Evolutionary conservation across 2,329 filamentous ascomycete genomes (phyloP), one percentile per base, ranked within the genome.

Genomic region (Cordyceps cateniannulata): DNA sequence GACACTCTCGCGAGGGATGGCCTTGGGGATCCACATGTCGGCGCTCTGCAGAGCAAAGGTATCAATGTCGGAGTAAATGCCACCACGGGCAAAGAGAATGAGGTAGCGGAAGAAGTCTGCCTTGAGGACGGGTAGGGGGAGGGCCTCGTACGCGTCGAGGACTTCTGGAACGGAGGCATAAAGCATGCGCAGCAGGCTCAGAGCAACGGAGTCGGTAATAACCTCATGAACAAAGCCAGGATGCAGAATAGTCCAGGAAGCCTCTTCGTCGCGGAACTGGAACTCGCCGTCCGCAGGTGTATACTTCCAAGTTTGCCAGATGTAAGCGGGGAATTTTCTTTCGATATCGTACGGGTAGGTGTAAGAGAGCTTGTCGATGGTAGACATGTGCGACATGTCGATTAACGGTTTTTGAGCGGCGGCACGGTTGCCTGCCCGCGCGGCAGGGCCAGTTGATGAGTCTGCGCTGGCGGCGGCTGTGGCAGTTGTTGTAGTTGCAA

Each of bases 231-330:
- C 86, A 71, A 99, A 99, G 24, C 87, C 87, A 0, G 93, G 93
- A 73, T 99, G 92, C 68, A 88, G 78, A 66, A 90, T 82, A 9
- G 90, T 88, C 95, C 95, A 99, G 63, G 89, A 92, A 16, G 91
- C 90, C 76, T 98, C 95, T 62, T 91, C 83, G 51, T 89, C 85
- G 63, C 93, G 87, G 71, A 96, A 93, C 22, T 80, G 76, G 71
- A 99, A 99, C 63, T 90, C 81, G 55, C 85, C 81, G 24, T 91
- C 89, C 1, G 87, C 83, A 0, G 93, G 93, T 1, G 86, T 90
- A 69, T 85, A 88, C 74, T 96, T 97, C 95, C 95, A 99, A 16
- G 95, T 99, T 80, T 99, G 95, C 95, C 95, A 99, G 71, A 99
- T 96, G 79, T 96, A 98, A 61, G 92, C 93, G 3, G 95, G 95